Evolutionary conservation across 768 basidiomycete genomes (phyloP).

Genomic region (Mycena kentingensis): DNA sequence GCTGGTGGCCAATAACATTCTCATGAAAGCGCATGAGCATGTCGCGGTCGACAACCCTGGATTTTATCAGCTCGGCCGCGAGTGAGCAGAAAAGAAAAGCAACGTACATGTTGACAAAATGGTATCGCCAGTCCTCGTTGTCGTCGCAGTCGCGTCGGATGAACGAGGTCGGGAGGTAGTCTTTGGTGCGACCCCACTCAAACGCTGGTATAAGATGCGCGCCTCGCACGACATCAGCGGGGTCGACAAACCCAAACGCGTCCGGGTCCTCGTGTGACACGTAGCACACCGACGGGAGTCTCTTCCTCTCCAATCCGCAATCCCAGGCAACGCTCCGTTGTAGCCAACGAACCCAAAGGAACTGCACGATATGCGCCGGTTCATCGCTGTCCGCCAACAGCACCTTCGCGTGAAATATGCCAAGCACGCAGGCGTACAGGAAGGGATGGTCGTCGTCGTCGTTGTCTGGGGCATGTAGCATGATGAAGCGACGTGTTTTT

Average conservation of each 20-base stretch:
- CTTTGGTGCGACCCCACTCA: not conserved
- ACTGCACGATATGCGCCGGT: not conserved
- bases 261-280: not conserved
- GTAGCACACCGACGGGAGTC: not conserved
- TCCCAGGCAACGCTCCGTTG: not conserved
- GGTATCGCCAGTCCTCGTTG: not conserved
- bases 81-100: too few relatives aligned
- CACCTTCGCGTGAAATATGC: not conserved
- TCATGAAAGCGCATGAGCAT: constrained; percentile 32
- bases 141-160: not conserved
- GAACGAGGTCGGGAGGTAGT: not conserved
- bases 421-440: not conserved
- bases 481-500: not conserved
- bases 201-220: not conserved
- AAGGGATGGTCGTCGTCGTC: not conserved
- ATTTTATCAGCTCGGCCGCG: too few relatives aligned
- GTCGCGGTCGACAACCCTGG: constrained; percentile 37
- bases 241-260: not conserved
- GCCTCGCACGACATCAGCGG: not conserved
- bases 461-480: not conserved
- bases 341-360: not conserved
- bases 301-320: not conserved
- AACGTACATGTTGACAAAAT: not conserved
- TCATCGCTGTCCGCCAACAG: not conserved
- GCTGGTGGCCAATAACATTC: not conserved